A percentile compares a stretch with the other conserved stretches of the same genome.
phyloP scores from a whole-genome alignment of 805 yeast genomes.

The Monosporozyma siamensis region DNA sequence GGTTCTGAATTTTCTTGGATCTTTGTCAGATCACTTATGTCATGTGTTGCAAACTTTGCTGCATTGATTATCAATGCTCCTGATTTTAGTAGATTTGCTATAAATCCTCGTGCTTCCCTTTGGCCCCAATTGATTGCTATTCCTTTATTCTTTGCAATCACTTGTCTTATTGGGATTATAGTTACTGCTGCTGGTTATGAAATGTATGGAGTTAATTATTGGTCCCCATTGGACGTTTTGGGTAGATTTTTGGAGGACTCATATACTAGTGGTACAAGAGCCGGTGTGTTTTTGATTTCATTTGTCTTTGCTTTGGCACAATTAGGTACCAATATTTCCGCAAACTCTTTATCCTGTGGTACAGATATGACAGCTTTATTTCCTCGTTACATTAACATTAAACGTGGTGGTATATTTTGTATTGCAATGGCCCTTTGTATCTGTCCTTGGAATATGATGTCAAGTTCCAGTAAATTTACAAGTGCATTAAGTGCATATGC shows the following conservation, averaged over 20 bases:
- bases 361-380: slow-evolving; percentile 49
- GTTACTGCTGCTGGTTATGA: slow-evolving; percentile 58
- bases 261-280: slow-evolving; percentile 44
- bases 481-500: slow-evolving; percentile 70
- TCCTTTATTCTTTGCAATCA: slow-evolving; percentile 62
- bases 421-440: slow-evolving; percentile 57
- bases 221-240: slow-evolving; percentile 52
- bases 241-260: slow-evolving; percentile 34
- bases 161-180: slow-evolving; percentile 70
- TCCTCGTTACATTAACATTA: slow-evolving; percentile 49
- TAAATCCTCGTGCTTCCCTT: slow-evolving; percentile 36
- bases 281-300: slow-evolving; percentile 62
- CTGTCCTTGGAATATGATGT: slow-evolving; percentile 70
- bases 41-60: slow-evolving; percentile 69
- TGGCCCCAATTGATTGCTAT: slow-evolving; percentile 51
- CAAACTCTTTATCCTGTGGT: slow-evolving; percentile 53
- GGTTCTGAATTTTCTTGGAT: slow-evolving; percentile 58
- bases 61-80: slow-evolving; percentile 75
- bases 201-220: slow-evolving; percentile 35
- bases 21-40: slow-evolving; percentile 62
- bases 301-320: slow-evolving; percentile 62
- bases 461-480: slow-evolving; percentile 58
- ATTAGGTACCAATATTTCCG: slow-evolving; percentile 65
- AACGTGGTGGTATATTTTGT: slow-evolving; percentile 58
- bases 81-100: slow-evolving; percentile 71